Conservation (phyloP, 2,329 filamentous ascomycete species). For the Chrysoporthe puriensis region DNA sequence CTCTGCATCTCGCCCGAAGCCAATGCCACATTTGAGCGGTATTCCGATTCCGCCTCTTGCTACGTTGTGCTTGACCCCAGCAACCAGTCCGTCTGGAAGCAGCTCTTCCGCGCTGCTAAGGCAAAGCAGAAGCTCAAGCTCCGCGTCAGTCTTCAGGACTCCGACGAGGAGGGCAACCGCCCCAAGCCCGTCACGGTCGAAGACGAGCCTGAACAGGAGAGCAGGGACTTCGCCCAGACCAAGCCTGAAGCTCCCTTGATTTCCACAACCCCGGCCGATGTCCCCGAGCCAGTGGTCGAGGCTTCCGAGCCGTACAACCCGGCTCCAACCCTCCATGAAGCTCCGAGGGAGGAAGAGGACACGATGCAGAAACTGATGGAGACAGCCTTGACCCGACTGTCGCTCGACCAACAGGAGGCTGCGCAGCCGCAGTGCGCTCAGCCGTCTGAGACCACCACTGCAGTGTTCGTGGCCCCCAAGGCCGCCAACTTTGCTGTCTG, state of each 20-base stretch:
- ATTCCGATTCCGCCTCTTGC: conserved; percentile 85
- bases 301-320: conserved; percentile 13
- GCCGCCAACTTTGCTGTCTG: conserved; percentile 74
- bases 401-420: not conserved
- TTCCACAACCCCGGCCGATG: conserved; percentile 14
- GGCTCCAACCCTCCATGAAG: too few relatives aligned
- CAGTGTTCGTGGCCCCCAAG: conserved; percentile 22
- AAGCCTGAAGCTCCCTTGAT: conserved; percentile 32
- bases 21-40: conserved; percentile 79
- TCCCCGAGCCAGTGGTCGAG: not conserved
- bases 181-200: conserved; percentile 37
- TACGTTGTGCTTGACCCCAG: conserved; percentile 79
- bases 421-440: conserved; percentile 13
- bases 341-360: not conserved
- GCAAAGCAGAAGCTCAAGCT: conserved; percentile 97
- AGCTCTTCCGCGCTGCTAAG: conserved; percentile 94
- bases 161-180: conserved; percentile 47
- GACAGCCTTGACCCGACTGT: conserved; percentile 22
- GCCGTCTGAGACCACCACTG: conserved; percentile 6
- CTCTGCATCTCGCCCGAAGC: conserved; percentile 67
- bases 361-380: conserved; percentile 11
- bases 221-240: conserved; percentile 19
- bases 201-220: conserved; percentile 29
- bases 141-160: conserved; percentile 60
- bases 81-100: conserved; percentile 89